Conservation (phyloP, 139 green algal genomes). For the Pleodorina starrii region DNA sequence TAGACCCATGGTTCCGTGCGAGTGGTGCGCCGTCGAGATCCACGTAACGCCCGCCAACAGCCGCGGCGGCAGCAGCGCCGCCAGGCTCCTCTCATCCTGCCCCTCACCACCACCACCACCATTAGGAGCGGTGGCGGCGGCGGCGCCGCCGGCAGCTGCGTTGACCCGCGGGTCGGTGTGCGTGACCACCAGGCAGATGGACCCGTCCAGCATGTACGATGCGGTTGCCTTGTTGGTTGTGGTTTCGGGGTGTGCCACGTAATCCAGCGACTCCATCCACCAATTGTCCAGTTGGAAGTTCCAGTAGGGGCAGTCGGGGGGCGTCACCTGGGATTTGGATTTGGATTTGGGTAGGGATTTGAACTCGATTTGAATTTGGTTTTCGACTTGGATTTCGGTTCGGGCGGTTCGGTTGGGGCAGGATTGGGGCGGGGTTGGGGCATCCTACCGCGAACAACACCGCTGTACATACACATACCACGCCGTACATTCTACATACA, state of each 20-base stretch:
- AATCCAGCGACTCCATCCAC: constrained; percentile 54
- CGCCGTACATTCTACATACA: too few species aligned
- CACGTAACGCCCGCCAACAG: constrained; percentile 32
- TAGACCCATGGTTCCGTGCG: constrained; percentile 49
- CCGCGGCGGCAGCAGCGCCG: background rate
- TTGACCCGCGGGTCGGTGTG: constrained; percentile 13
- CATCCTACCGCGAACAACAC: too few species aligned
- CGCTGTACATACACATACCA: too few species aligned
- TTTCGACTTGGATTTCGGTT: too few species aligned
- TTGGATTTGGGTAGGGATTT: too few species aligned
- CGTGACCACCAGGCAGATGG: constrained; percentile 37
- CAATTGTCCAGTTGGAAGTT: constrained; percentile 55
- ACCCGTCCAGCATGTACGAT: constrained; percentile 12
- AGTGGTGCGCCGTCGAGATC: constrained; percentile 37
- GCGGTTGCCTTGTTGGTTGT: constrained; percentile 47
- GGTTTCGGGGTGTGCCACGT: constrained; percentile 20
- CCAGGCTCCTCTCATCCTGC: background rate
- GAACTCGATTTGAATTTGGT: too few species aligned
- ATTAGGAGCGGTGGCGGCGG: background rate
- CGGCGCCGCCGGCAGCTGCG: background rate
- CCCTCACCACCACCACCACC: too few species aligned
- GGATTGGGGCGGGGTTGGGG: too few species aligned
- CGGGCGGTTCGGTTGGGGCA: too few species aligned
- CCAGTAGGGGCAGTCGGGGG: constrained; percentile 49
- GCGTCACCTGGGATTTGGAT: constrained; percentile 12